Conservation (phyloP, 208 protist species). For the Crithidia sp. region DNA sequence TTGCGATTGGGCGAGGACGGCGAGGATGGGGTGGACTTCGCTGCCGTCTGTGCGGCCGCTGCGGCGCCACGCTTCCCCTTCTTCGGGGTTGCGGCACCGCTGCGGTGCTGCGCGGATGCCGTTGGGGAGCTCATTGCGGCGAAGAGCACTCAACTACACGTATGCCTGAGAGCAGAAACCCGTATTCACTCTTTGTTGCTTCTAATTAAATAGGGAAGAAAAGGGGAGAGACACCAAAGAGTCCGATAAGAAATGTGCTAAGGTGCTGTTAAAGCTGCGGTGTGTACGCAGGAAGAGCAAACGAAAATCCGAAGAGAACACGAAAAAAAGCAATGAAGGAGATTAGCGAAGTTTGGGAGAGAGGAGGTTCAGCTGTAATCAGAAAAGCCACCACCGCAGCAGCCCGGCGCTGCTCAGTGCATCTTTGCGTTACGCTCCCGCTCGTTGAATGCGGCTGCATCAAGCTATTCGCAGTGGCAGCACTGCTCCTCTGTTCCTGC, state of each 20-base stretch:
- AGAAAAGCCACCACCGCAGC: no score
- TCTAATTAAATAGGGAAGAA: no score
- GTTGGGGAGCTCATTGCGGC: conserved; percentile 14
- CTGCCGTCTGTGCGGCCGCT: not conserved
- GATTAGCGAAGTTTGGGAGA: no score
- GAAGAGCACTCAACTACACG: not conserved
- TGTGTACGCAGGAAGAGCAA: not conserved
- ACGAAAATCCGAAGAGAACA: not conserved
- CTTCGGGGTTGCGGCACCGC: not conserved
- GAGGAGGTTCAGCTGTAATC: no score
- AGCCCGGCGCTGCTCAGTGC: no score
- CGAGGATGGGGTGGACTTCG: not conserved
- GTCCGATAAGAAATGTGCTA: no score
- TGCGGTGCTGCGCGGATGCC: conserved; percentile 5
- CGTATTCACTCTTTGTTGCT: not conserved
- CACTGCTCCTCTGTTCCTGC: no score
- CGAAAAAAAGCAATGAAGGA: not conserved
- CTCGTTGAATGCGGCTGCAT: no score
- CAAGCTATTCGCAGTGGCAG: no score
- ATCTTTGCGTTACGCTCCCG: no score
- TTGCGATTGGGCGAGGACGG: not conserved
- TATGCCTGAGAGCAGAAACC: not conserved
- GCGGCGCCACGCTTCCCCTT: not conserved
- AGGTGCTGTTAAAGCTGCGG: no score
- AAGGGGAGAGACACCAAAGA: no score